Conservation (phyloP, 2,329 filamentous ascomycete genomes). For the Talaromyces verruculosus region DNA sequence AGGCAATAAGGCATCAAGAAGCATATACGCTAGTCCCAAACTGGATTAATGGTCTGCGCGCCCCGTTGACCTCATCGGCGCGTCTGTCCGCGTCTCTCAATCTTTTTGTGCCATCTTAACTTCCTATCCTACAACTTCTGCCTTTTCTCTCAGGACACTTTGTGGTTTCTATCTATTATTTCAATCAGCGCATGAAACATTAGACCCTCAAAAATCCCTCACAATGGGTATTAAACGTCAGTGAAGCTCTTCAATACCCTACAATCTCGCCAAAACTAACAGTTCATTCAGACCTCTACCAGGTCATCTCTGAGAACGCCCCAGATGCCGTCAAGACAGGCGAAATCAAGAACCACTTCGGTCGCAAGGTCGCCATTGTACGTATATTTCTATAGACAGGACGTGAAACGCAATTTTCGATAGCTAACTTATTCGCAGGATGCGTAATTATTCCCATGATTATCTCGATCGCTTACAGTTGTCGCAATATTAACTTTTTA, state of each 20-base stretch:
- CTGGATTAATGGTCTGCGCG: conserved; percentile 16
- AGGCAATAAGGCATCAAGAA: not conserved
- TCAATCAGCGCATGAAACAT: not conserved
- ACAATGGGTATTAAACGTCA: conserved; percentile 55
- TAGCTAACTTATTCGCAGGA: conserved; percentile 46
- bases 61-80: conserved; percentile 21
- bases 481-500: not conserved
- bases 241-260: conserved; percentile 24
- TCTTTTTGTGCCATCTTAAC: not conserved
- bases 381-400: conserved; percentile 38
- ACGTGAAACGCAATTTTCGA: not conserved
- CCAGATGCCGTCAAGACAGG: conserved; percentile 95
- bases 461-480: not conserved
- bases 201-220: not conserved
- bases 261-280: conserved; percentile 8
- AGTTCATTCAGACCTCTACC: conserved; percentile 61
- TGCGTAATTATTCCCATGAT: conserved; percentile 50
- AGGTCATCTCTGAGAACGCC: conserved; percentile 85
- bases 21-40: conserved; percentile 8
- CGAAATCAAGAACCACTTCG: conserved; percentile 98
- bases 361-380: conserved; percentile 96
- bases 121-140: not conserved
- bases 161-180: not conserved
- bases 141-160: not conserved
- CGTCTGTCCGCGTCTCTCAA: conserved; percentile 15